A percentile compares a stretch with the other conserved stretches of the same genome.
phyloP scores from a whole-genome alignment of 305 asterid genomes.

The Solanum hybrid region DNA sequence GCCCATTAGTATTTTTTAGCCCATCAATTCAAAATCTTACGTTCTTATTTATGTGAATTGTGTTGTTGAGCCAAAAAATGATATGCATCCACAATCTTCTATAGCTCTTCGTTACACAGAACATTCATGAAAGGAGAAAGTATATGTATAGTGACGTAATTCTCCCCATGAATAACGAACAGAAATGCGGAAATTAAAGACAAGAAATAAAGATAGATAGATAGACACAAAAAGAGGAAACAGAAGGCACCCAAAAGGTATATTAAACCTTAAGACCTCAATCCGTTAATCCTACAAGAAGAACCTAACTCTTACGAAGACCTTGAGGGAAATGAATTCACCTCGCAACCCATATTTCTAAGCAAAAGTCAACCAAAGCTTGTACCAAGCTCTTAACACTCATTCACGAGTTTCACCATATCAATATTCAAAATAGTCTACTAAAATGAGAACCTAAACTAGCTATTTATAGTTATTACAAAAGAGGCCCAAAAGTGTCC shows the following conservation, averaged over 20 bases:
- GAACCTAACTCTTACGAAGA: background rate
- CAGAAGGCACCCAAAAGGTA: too few species aligned
- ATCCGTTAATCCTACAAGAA: background rate
- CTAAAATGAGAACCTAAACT: background rate
- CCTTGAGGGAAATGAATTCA: background rate
- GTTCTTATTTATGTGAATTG: background rate
- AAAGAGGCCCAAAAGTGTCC: background rate
- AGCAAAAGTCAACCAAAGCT: background rate
- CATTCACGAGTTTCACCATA: background rate
- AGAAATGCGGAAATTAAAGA: background rate
- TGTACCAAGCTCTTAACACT: background rate
- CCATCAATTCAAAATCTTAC: background rate
- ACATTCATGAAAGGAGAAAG: background rate
- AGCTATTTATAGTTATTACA: too few species aligned
- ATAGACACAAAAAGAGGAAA: background rate
- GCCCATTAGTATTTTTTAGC: background rate
- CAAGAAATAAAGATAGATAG: too few species aligned
- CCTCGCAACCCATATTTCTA: background rate
- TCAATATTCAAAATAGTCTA: background rate
- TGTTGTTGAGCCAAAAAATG: background rate
- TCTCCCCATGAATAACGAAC: background rate
- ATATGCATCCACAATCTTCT: background rate
- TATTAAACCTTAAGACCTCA: background rate
- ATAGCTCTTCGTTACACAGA: too few species aligned
- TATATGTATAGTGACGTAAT: background rate